phyloP scores from a whole-genome alignment of 2,329 filamentous ascomycete genomes.

The Septoria linicola region DNA sequence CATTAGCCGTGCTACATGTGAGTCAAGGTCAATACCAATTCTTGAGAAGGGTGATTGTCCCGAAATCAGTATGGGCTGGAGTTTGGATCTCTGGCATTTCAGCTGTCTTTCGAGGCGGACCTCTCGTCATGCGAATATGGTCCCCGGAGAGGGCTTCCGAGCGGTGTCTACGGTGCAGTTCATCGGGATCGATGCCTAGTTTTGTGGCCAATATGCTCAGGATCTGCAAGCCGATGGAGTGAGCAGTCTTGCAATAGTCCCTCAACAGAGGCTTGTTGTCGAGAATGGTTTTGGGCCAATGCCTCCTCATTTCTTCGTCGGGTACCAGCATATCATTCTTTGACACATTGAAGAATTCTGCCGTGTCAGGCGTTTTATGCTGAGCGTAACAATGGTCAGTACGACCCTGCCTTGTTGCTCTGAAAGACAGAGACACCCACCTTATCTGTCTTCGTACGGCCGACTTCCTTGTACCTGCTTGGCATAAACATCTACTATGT shows the following conservation, averaged over 20 bases:
- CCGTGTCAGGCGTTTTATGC: slow-evolving; percentile 52
- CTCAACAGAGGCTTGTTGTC: slow-evolving; percentile 37
- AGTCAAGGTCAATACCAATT: slow-evolving; percentile 41
- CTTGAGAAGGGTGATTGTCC: slow-evolving; percentile 57
- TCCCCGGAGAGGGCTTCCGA: slow-evolving; percentile 48
- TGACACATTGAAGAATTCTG: slow-evolving; percentile 57
- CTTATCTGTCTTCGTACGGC: slow-evolving; percentile 49
- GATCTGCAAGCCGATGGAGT: slow-evolving; percentile 49
- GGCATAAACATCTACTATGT: slow-evolving; percentile 1
- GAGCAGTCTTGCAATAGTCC: slow-evolving; percentile 49
- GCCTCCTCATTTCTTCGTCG: slow-evolving; percentile 32
- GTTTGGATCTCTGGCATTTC: slow-evolving; percentile 40
- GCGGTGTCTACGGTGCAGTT: slow-evolving; percentile 48
- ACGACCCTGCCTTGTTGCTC: not conserved
- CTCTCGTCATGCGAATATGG: slow-evolving; percentile 54
- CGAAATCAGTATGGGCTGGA: slow-evolving; percentile 55
- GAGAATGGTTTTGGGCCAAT: slow-evolving; percentile 32
- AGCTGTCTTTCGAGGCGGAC: slow-evolving; percentile 45
- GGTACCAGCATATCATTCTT: slow-evolving; percentile 55
- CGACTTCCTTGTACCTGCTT: slow-evolving; percentile 41
- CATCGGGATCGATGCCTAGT: slow-evolving; percentile 45
- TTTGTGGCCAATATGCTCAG: slow-evolving; percentile 48
- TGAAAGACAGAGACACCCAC: not conserved
- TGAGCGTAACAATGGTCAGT: not conserved
- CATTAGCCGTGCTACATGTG: not conserved